Base-by-base conservation (phyloP, 805 yeast genomes). In the Scheffersomyces coipomensis region DNA sequence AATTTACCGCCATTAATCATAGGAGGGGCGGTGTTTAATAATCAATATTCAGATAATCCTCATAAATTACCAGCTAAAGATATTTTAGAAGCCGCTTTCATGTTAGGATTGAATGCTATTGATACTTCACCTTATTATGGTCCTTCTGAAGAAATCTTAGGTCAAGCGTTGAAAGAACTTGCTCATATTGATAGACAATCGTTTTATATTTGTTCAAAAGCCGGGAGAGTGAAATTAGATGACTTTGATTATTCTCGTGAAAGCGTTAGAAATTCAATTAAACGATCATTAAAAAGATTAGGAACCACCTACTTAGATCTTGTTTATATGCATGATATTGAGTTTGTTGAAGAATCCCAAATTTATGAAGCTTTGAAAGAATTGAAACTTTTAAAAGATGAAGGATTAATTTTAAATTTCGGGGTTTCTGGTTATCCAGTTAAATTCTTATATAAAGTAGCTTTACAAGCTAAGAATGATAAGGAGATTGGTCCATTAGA, bases 71-170 rank as follows among this genome's bases (percentile, higher is more conserved):
- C 88, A 1, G 71, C 81, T 9, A 66, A 62, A 9, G 79, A 76
- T 0, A 75, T 90, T 35, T 48, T 90, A 16, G 55, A 65, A 34
- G 51, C 58, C 11, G 93, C 90, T 0, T 82, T 90, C 51, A 62
- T 67, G 16, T 55, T 69, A 19, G 97, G 97, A 0, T 66, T 88
- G 43, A 75, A 72, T 33, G 93, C 95, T 1, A 69, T 90, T 26
- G 97, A 90, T 55, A 88, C 97, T 0, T 86, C 97, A 0, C 97
- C 97, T 3, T 89, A 87, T 63, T 90, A 90, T 56, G 97, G 97
- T 0, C 88, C 88, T 0, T 85, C 95, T 4, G 98, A 90, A 54
- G 70, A 62, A 15, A 47, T 90, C 11, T 56, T 87, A 5, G 97
- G 98, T 1, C 44, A 70, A 12, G 91, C 89, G 0, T 63, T 90